Base-by-base conservation (phyloP, 257 asterid species). In the Lycium barbarum region DNA sequence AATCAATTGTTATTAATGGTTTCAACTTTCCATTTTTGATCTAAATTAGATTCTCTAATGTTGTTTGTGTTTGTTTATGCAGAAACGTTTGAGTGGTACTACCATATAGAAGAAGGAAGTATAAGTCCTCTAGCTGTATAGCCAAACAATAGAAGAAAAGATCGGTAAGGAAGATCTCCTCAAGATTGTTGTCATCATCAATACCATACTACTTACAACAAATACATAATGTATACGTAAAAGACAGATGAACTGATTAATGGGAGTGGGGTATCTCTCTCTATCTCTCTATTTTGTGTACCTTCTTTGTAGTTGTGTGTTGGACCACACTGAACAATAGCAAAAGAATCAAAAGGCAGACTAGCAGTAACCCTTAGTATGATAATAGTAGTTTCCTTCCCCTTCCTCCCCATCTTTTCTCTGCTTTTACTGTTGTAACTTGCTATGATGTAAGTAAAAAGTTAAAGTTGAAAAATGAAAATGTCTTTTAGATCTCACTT, bases 241-340 rank as follows among this genome's bases (percentile, higher is more conserved):
- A 91, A 90, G 93, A 91, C 94, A 89, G 92, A 89, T 94, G 95
- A 92, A 92, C 90, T 91, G 92, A 91, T 91, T 92, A 83, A 91
- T 87, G 94, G 73, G 93, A 93, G 96, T 89, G 89, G 94, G 95
- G 92, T 86, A 26, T 26, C 89, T 87, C 86, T 87, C 90, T 88
- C 80, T 68, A 57, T 76, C 2, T 66, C 20, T 86, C 79, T 92
- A 88, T 89, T 55, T 91, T 91, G 88, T 91, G 88, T 89, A 88
- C 92, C 91, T 89, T 88, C 93, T 91, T 90, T 92, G 85, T 90
- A 88, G 84, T 86, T 86, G 86, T 93, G 89, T 90, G 91, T 76
- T 89, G 97, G 96, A 90, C 93, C 94, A 88, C 95, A 87, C 84
- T 78, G 82, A 78, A 53, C 82, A 78, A 53, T 53, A 26, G 49